Evolutionary conservation across 306 rosid genomes (phyloP), one percentile per base, ranked within the genome.

Genomic region (Pueraria montana): DNA sequence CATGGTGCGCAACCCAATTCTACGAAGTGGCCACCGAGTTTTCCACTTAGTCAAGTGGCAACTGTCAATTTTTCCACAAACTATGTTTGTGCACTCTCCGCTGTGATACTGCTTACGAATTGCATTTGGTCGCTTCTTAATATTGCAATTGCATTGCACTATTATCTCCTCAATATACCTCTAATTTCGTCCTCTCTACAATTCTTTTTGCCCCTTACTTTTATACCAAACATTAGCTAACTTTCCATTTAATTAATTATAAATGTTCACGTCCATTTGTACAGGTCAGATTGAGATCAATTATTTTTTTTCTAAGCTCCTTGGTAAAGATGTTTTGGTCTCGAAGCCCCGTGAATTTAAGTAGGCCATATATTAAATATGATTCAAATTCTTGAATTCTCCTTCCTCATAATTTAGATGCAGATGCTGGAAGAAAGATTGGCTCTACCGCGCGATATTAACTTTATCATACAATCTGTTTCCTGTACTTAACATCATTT

Each of bases 11-110:
- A 50, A 72, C 63, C 63, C 30, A 77, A 36, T 38, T 66, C 9
- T 26, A 14, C 45, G 23, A 59, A 83, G 79, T 77, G 83, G 74
- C 78, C 83, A 84, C 48, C 34, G 2, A 49, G 83, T 40, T 78
- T 78, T 32, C 87, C 87, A 84, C 84, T 59, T 45, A 48, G 27
- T 46, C 16, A 53, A 80, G 78, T 80, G 83, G 72, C 78, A 45
- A 30, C 38, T 45, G 53, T 80, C 79, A 59, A 45, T 59, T 80
- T 65, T 27, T 71, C 71, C 66, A 30, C 72, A 71, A 80, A 59
- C 46, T 40, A 16, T 40, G 67, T 38, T 16, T 80, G 49, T 73
- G 18, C 78, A 50, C 78, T 80, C 69, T 53, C 77, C 8, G 5
- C 18, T 52, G 68, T 26, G 34, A 11, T 40, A 53, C 56, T 79